Evolutionary conservation across 2,329 filamentous ascomycete species (phyloP), one percentile per base, ranked within the genome.

Genomic region (Fusarium domesticum): DNA sequence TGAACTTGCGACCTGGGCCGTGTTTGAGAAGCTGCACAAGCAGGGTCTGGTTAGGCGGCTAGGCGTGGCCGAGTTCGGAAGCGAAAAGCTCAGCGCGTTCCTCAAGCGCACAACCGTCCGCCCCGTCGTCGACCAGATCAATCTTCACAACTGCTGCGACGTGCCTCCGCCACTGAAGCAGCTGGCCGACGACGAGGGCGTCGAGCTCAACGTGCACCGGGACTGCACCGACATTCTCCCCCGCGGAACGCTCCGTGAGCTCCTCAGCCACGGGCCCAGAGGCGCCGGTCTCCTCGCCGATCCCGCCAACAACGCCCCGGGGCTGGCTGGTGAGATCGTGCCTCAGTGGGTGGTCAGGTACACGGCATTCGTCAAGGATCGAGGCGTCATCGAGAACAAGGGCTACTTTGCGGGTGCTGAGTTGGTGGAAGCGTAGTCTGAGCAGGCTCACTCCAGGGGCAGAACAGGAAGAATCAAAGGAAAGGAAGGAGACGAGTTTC

Each of bases 331-430:
- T 5, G 83, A 96, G 53, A 77, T 97, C 37, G 79, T 81, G 46
- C 91, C 93, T 19, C 84, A 92, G 64, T 98, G 93, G 92, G 93
- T 97, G 19, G 85, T 92, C 56, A 95, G 97, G 65, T 98, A 98
- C 65, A 96, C 92, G 30, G 93, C 93, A 1, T 92, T 97, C 46
- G 89, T 97, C 32, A 87, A 87, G 66, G 87, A 97, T 64, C 78
- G 93, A 42, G 93, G 93, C 12, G 93, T 98, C 7, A 92, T 98
- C 54, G 93, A 98, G 74, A 96, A 93, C 64, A 98, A 97, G 74
- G 93, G 93, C 6, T 97, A 96, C 68, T 96, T 96, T 73, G 92
- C 92, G 2, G 82, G 84, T 16, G 92, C 91, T 3, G 84, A 89
- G 62, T 68, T 93, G 53, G 71, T 73, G 36, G 72, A 74, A 43